Base-by-base conservation (phyloP, 805 yeast genomes). In the Schwanniomyces yamadae region DNA sequence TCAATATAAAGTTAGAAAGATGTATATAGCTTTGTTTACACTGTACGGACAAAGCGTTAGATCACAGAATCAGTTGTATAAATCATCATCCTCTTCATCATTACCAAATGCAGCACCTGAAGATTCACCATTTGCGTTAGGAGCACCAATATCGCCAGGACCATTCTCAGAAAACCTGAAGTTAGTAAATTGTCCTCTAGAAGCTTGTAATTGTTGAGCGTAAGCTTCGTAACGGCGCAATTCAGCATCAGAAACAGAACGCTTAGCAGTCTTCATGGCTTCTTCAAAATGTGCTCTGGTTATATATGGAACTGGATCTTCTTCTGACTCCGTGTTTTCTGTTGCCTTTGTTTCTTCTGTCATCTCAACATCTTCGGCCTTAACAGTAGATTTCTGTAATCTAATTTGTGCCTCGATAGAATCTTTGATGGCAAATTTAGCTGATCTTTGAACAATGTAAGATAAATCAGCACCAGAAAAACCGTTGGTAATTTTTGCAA, bases 381-480 rank as follows among this genome's bases (percentile, higher is more conserved):
- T 51, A 44, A 69, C 75, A 48, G 71, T 73, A 22, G 55, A 50
- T 50, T 61, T 66, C 12, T 53, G 45, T 13, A 54, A 31, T 48
- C 55, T 63, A 34, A 66, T 52, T 32, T 57, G 57, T 19, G 97
- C 97, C 64, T 89, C 97, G 59, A 93, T 93, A 42, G 95, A 84
- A 56, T 93, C 99, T 69, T 95, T 93, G 59, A 93, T 93, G 46
- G 99, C 99, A 64, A 85, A 91, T 71, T 93, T 93, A 49, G 99
- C 99, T 35, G 99, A 82, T 71, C 99, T 88, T 75, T 93, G 99
- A 36, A 86, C 99, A 66, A 93, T 90, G 71, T 90, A 93, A 26
- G 86, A 80, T 69, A 93, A 79, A 75, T 93, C 99, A 37, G 99
- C 99, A 83, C 99, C 99, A 32, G 97, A 85, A 78, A 93, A 93